phyloP scores from a whole-genome alignment of 108 stramenopile genomes.

The Cyclostephanos tholiformis region DNA sequence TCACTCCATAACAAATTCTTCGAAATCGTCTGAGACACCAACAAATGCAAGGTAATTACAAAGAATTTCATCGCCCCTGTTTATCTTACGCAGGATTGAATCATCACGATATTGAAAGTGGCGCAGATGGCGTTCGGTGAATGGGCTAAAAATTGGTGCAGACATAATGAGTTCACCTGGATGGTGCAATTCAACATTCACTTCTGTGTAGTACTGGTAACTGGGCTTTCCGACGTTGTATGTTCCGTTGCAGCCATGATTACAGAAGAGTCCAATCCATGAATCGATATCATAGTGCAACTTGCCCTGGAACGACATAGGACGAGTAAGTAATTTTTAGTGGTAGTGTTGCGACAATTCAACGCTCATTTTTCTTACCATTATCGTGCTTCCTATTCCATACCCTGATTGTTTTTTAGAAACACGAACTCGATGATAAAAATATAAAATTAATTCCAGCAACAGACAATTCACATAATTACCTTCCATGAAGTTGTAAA shows the following conservation, averaged over 20 bases:
- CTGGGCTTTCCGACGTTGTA: constrained; percentile 17
- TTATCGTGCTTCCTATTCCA: constrained; percentile 15
- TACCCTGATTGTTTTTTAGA: constrained; percentile 18
- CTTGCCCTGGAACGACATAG: constrained; percentile 16
- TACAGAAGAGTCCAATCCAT: constrained; percentile 22
- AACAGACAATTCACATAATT: neutral
- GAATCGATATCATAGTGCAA: constrained; percentile 28
- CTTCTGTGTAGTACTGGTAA: constrained; percentile 5
- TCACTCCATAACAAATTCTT: constrained; percentile 6
- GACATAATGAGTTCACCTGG: neutral
- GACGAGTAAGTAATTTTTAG: neutral
- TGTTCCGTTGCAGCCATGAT: constrained; percentile 45
- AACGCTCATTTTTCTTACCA: constrained; percentile 13
- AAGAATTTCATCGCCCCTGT: constrained; percentile 30
- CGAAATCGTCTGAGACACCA: constrained; percentile 13
- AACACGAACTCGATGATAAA: neutral
- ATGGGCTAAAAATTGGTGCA: constrained; percentile 9
- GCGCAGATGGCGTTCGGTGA: constrained; percentile 24
- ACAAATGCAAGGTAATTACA: constrained; percentile 28
- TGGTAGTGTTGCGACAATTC: neutral
- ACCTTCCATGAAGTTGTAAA: constrained; percentile 10
- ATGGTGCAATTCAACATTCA: constrained; percentile 9
- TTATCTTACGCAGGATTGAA: constrained; percentile 12
- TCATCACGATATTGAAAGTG: constrained; percentile 8
- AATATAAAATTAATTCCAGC: neutral